phyloP scores from a whole-genome alignment of 441 rosid species.

The Populus hybrid region DNA sequence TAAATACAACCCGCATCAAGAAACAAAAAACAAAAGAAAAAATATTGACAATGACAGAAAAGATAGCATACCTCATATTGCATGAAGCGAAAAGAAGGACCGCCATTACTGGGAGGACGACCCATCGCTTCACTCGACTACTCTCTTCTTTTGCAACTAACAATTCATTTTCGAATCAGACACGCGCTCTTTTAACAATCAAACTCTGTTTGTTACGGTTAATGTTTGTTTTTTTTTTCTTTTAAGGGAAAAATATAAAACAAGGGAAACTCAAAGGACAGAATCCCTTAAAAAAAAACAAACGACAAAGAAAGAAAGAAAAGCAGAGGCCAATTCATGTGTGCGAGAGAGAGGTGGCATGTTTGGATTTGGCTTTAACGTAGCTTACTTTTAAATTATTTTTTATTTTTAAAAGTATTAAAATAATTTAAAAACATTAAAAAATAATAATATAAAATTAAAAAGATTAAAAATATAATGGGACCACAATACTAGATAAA shows the following conservation, averaged over 20 bases:
- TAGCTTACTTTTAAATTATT: no score
- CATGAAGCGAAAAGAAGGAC: constrained; percentile 91
- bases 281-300: no score
- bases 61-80: constrained; percentile 50
- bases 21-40: not conserved
- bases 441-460: no score
- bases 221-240: not conserved
- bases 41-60: not conserved
- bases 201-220: not conserved
- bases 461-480: no score
- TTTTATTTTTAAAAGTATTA: no score
- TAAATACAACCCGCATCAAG: not conserved
- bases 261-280: not conserved
- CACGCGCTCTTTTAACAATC: not conserved
- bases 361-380: no score
- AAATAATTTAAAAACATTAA: no score
- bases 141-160: not conserved
- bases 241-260: no score
- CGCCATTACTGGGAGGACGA: constrained; percentile 91
- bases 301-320: no score
- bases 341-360: no score
- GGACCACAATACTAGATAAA: no score
- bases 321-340: not conserved
- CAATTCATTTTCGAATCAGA: constrained; percentile 5
- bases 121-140: constrained; percentile 42